phyloP scores from a whole-genome alignment of 2,329 filamentous ascomycete species.

The Aspergillus neoniger region DNA sequence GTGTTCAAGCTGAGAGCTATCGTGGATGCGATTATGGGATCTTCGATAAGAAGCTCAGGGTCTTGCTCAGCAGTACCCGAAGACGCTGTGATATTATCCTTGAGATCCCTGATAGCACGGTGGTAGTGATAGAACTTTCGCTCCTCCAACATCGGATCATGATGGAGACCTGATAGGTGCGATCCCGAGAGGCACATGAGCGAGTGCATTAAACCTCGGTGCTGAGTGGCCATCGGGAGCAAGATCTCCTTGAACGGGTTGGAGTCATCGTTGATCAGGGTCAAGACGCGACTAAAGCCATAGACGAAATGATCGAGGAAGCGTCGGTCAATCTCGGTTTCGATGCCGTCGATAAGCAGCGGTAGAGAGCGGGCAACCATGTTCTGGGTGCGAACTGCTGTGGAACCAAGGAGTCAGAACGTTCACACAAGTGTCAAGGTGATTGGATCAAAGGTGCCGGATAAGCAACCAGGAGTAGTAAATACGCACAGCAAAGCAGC shows the following conservation, averaged over 20 bases:
- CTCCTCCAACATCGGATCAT: constrained; percentile 53
- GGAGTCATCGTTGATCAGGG: constrained; percentile 74
- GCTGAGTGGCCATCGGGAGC: constrained; percentile 75
- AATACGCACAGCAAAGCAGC: background rate
- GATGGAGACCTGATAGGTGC: constrained; percentile 61
- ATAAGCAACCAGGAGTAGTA: background rate
- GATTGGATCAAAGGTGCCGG: background rate
- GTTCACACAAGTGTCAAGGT: background rate
- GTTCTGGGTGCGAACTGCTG: constrained; percentile 35
- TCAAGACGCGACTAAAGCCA: constrained; percentile 77
- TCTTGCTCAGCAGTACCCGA: constrained; percentile 33
- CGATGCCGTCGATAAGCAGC: constrained; percentile 74
- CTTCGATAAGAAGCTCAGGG: constrained; percentile 49
- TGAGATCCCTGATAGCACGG: constrained; percentile 42
- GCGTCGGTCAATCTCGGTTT: constrained; percentile 74
- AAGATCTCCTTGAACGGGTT: constrained; percentile 87
- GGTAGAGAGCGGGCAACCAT: constrained; percentile 50
- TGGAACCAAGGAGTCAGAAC: constrained; percentile 12
- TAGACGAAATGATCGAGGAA: constrained; percentile 83
- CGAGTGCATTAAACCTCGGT: constrained; percentile 86
- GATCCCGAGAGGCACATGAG: constrained; percentile 80
- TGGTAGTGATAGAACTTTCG: constrained; percentile 59
- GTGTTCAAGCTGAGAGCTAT: constrained; percentile 63
- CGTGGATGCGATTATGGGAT: constrained; percentile 63
- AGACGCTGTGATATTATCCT: constrained; percentile 41